Evolutionary conservation across 2,329 filamentous ascomycete species (phyloP).

Genomic region (Neobulgaria alba): DNA sequence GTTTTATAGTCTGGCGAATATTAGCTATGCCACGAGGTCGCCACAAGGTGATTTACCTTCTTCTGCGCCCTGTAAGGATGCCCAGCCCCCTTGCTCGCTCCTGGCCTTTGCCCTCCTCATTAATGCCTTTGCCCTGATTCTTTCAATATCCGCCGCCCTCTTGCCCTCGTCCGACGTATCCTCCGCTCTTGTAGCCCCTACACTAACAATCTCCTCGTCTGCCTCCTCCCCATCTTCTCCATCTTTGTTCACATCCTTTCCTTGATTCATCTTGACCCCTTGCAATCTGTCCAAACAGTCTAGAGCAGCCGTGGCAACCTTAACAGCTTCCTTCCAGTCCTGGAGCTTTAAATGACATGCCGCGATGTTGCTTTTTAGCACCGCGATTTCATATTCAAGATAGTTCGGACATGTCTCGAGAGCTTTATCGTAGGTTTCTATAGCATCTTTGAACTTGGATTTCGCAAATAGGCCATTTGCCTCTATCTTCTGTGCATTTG

Average conservation of each 20-base stretch:
- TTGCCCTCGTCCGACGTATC: slow-evolving; percentile 25
- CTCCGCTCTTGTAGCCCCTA: slow-evolving; percentile 44
- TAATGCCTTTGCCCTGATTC: slow-evolving; percentile 75
- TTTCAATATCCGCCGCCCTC: slow-evolving; percentile 54
- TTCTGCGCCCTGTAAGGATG: slow-evolving; percentile 65
- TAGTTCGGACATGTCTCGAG: slow-evolving; percentile 72
- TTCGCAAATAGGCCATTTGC: slow-evolving; percentile 75
- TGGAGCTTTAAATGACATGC: slow-evolving; percentile 80
- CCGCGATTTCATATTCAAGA: slow-evolving; percentile 78
- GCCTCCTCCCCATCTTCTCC: slow-evolving; percentile 32
- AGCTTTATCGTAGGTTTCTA: slow-evolving; percentile 76
- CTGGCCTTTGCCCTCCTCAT: slow-evolving; percentile 41
- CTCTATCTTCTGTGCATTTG: slow-evolving; percentile 61
- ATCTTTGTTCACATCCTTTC: slow-evolving; percentile 24
- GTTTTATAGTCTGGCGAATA: slow-evolving; percentile 57
- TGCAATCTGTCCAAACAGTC: slow-evolving; percentile 60
- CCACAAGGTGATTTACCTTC: slow-evolving; percentile 32
- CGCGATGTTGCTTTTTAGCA: slow-evolving; percentile 80
- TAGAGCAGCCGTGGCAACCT: slow-evolving; percentile 62
- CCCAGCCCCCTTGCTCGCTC: slow-evolving; percentile 67
- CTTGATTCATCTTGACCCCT: slow-evolving; percentile 15
- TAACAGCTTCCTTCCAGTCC: slow-evolving; percentile 77
- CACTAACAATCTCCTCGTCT: slow-evolving; percentile 53
- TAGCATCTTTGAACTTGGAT: slow-evolving; percentile 65
- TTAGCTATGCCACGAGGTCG: slow-evolving; percentile 1